Base-by-base conservation (phyloP, 345 rosid species). In the Euphorbia tirucalli region DNA sequence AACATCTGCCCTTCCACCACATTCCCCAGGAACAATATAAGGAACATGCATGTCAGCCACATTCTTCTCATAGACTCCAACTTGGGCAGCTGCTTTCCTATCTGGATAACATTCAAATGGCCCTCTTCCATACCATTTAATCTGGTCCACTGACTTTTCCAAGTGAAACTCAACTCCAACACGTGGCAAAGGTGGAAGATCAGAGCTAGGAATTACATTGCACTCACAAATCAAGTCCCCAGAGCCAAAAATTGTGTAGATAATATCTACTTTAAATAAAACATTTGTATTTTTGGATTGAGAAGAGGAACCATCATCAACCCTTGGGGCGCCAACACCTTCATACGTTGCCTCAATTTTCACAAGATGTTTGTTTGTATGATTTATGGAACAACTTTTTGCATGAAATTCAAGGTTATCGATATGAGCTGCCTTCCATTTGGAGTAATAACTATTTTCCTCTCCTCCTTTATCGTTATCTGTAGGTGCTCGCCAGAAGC, bases 91-190 rank as follows among this genome's bases (percentile, higher is more conserved):
- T 16, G 98, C 87, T 84, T 95, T 92, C 77, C 99, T 85, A 81
- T 95, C 99, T 3, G 98, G 96, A 75, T 95, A 95, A 74, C 99
- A 95, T 81, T 92, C 99, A 70, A 89, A 92, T 64, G 99, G 99
- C 59, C 99, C 99, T 79, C 89, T 83, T 61, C 99, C 99, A 65
- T 92, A 95, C 96, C 97, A 95, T 61, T 59, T 82, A 62, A 88
- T 81, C 75, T 74, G 84, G 83, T 90, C 95, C 78, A 89, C 32
- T 68, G 93, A 81, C 28, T 86, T 87, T 54, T 88, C 90, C 75
- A 92, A 66, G 77, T 86, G 91, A 66, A 95, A 84, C 63, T 86
- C 96, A 70, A 95, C 79, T 52, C 99, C 99, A 22, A 95, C 84
- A 9, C 99, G 93, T 24, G 99, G 97, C 81, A 92, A 74, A 58